phyloP scores from a whole-genome alignment of 108 stramenopile species.

The Nannochloropsis salina region DNA sequence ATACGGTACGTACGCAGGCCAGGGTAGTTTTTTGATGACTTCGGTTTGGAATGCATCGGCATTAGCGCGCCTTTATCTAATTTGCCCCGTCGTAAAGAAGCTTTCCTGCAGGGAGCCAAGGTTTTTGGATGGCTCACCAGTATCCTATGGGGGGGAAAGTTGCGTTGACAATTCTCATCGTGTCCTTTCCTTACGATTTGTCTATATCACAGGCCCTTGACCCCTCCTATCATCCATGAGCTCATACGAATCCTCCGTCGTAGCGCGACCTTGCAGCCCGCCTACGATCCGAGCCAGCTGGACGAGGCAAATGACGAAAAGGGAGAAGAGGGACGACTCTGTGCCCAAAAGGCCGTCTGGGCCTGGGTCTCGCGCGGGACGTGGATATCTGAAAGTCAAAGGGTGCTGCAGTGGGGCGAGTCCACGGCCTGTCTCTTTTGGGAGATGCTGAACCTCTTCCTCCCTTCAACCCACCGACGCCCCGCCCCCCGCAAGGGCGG shows the following conservation, averaged over 20 bases:
- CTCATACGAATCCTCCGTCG: slow-evolving; percentile 1
- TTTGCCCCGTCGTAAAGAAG: background rate
- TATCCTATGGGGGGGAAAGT: background rate
- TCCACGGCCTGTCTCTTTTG: slow-evolving; percentile 82
- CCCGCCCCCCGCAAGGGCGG: background rate
- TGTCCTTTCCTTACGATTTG: background rate
- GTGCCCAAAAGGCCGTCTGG: no score
- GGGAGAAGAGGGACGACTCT: background rate
- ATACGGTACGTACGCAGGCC: background rate
- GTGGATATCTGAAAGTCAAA: slow-evolving; percentile 86
- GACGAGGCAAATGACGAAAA: background rate
- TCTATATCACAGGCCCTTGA: background rate
- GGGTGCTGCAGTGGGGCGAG: slow-evolving; percentile 76
- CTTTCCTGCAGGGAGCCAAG: background rate
- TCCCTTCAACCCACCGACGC: slow-evolving; percentile 65
- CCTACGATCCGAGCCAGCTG: background rate
- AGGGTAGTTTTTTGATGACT: background rate
- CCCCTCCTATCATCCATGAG: background rate
- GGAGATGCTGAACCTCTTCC: slow-evolving; percentile 92
- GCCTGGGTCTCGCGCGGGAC: slow-evolving; percentile 50
- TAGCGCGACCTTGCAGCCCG: background rate
- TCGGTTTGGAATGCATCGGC: background rate
- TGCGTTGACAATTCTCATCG: background rate
- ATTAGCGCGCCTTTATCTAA: background rate
- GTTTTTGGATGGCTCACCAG: background rate